Conservation (phyloP, 2,329 filamentous ascomycete species). For the Colletotrichum sojae region DNA sequence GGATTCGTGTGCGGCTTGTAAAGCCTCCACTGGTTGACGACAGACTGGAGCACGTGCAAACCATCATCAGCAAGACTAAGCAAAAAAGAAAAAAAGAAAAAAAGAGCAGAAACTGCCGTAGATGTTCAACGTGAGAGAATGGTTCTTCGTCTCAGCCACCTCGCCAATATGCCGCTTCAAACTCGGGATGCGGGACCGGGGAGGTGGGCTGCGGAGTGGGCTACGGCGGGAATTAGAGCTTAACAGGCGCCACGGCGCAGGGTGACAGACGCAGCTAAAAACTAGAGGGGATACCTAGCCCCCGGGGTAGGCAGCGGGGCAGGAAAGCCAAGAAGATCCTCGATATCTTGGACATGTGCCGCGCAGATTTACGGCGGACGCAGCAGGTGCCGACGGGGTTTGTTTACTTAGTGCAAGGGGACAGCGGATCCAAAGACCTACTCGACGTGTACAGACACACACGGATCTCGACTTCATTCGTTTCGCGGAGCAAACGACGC, state of each 20-base stretch:
- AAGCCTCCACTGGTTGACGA: no score
- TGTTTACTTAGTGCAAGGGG: no score
- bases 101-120: no score
- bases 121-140: no score
- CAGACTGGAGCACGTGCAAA: no score
- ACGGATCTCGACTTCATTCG: neutral
- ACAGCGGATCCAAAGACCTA: no score
- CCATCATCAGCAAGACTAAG: no score
- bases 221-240: neutral
- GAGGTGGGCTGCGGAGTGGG: neutral
- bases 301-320: neutral
- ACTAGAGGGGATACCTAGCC: neutral
- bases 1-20: no score
- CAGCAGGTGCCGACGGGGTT: neutral
- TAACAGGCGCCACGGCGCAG: neutral
- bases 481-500: neutral
- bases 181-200: conserved; percentile 1
- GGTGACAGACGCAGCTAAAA: neutral
- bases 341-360: neutral
- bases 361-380: neutral
- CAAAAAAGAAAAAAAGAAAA: no score
- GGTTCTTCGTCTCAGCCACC: neutral
- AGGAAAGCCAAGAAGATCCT: no score
- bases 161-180: neutral
- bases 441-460: no score